These are phyloP conservation scores for Pyrus hybrid DNA, from an alignment of 331 rosid genomes.

Conservation along the genomic window DNA sequence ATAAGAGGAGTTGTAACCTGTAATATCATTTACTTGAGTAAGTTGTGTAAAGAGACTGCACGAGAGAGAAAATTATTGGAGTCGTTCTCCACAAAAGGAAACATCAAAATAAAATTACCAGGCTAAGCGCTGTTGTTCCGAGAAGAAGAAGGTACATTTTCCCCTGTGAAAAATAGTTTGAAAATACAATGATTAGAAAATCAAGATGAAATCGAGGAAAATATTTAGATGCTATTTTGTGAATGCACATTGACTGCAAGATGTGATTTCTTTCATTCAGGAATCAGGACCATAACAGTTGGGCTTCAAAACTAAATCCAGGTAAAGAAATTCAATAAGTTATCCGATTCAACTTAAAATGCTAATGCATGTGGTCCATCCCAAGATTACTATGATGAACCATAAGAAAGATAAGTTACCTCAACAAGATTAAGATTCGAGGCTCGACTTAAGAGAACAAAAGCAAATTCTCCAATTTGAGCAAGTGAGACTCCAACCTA, in stretches of 20 bases:
- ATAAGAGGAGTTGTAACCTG: conserved; percentile 96
- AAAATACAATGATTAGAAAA: conserved; percentile 4
- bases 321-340: not conserved
- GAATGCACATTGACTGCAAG: too few species aligned
- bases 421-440: conserved; percentile 91
- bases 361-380: not conserved
- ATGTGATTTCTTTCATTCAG: too few species aligned
- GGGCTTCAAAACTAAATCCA: too few species aligned
- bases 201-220: not conserved
- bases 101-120: conserved; percentile 48
- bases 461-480: conserved; percentile 97
- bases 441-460: conserved; percentile 94
- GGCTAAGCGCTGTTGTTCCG: conserved; percentile 95
- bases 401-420: conserved; percentile 33
- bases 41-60: not conserved
- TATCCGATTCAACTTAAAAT: not conserved
- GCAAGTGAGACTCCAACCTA: conserved; percentile 94
- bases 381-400: not conserved
- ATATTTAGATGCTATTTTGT: not conserved
- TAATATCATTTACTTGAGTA: conserved; percentile 13
- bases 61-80: not conserved
- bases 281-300: too few species aligned
- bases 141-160: conserved; percentile 96
- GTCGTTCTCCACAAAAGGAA: not conserved
- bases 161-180: conserved; percentile 39